Percentiles rank a stretch among this genome's conserved stretches.
phyloP scores from a whole-genome alignment of 108 stramenopile species.

The Nitzschia palea region DNA sequence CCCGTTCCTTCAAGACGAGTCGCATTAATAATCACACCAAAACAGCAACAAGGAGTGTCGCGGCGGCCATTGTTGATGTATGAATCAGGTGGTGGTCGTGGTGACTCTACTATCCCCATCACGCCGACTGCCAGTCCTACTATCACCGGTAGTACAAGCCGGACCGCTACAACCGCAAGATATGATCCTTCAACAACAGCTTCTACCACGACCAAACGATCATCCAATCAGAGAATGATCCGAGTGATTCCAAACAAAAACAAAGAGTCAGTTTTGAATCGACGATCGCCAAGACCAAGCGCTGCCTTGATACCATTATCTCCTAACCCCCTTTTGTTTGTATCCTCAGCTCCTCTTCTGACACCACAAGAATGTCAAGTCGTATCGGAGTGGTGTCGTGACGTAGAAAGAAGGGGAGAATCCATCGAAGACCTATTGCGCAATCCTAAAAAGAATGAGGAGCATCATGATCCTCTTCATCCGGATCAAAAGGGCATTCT shows the following conservation, averaged over 20 bases:
- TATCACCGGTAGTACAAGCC: background rate
- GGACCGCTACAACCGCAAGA: background rate
- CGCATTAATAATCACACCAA: no score
- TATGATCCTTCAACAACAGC: background rate
- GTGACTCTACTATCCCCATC: no score
- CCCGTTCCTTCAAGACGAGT: no score
- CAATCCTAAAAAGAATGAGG: background rate
- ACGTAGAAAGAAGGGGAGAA: background rate
- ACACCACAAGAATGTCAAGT: conserved; percentile 3
- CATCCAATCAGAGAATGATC: background rate
- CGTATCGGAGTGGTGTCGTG: background rate
- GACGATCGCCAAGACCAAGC: background rate
- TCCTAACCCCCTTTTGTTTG: background rate
- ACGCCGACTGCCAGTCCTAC: no score
- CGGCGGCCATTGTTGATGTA: no score
- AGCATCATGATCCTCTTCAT: background rate
- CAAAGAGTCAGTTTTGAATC: background rate
- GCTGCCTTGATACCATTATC: background rate
- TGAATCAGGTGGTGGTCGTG: no score
- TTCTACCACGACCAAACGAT: background rate
- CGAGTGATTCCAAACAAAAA: background rate
- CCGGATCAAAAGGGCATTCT: background rate
- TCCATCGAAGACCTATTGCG: background rate
- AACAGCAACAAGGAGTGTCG: no score
- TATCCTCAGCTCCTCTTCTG: background rate